Evolutionary conservation across 495 filamentous ascomycete genomes (phyloP), one percentile per base, ranked within the genome.

Genomic region (Pseudevernia furfuracea): DNA sequence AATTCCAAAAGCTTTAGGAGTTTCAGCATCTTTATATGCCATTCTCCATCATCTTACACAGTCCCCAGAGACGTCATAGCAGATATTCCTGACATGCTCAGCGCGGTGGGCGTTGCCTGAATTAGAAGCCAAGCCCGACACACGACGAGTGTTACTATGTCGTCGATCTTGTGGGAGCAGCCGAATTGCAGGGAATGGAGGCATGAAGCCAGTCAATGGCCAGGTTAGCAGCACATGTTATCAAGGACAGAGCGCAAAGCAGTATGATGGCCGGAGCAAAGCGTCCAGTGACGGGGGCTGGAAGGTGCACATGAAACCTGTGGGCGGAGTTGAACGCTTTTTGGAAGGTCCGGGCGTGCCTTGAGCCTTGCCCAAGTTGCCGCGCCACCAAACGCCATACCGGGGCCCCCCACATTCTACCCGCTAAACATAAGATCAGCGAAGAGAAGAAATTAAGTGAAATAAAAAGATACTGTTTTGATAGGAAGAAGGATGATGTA

Each of bases 191-290:
- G 15, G 28, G 32, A 43, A 23, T 39, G n/a, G 37, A 28, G 21
- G 21, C 48, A 39, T 56, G 15, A 57, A 56, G 17, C 61, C 61
- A 63, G 61, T 63, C 61, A 63, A 34, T 6, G 21, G 28, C 25
- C 61, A 36, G 14, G 3, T 14, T 23, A 57, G 25, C 41, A 32
- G 25, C 61, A 63, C 61, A 63, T 63, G 61, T 2, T 11, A 11
- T 36, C 2, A 14, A 19, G 30, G 37, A 39, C 23, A 37, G 55
- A 25, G 4, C 4, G n/a, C 37, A 39, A 39, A 62, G 48, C 25
- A 41, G 23, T 30, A 30, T 38, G 37, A 12, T 43, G 60, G 25
- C 23, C 61, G 37, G 49, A 23, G 48, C n/a, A 9, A 32, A 56
- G 19, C 23, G 38, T 34, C 49, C 61, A 57, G 61, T 56, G 11